These are phyloP conservation scores for Botrytis cinerea DNA, from an alignment of 2,329 filamentous ascomycete species.

Conservation along the genomic window DNA sequence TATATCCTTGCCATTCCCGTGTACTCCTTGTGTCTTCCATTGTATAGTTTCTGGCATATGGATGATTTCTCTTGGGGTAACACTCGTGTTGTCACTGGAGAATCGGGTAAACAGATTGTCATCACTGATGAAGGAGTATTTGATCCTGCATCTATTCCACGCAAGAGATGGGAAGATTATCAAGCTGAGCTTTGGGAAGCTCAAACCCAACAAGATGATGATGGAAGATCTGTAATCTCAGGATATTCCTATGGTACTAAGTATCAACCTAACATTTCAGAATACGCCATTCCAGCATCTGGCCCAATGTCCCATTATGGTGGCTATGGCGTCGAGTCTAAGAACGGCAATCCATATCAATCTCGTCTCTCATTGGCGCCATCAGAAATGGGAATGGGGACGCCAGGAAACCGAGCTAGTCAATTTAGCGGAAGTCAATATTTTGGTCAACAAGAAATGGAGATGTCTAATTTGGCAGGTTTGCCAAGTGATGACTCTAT, in stretches of 20 bases:
- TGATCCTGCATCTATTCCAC: slow-evolving; percentile 86
- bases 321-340: slow-evolving; percentile 33
- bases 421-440: slow-evolving; percentile 49
- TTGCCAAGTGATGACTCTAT: slow-evolving; percentile 88
- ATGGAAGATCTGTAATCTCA: slow-evolving; percentile 84
- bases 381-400: slow-evolving; percentile 55
- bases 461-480: slow-evolving; percentile 70
- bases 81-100: slow-evolving; percentile 93
- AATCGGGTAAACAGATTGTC: slow-evolving; percentile 87
- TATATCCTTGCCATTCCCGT: slow-evolving; percentile 90
- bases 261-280: slow-evolving; percentile 61
- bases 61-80: slow-evolving; percentile 99
- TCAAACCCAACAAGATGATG: slow-evolving; percentile 74
- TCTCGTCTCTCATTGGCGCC: slow-evolving; percentile 80
- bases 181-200: slow-evolving; percentile 96
- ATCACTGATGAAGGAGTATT: slow-evolving; percentile 98
- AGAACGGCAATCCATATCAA: slow-evolving; percentile 43
- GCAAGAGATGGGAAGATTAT: slow-evolving; percentile 99
- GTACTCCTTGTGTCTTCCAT: slow-evolving; percentile 84
- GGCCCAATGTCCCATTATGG: slow-evolving; percentile 49
- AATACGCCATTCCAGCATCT: slow-evolving; percentile 67
- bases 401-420: slow-evolving; percentile 43
- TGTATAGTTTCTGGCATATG: slow-evolving; percentile 99
- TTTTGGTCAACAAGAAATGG: slow-evolving; percentile 64
- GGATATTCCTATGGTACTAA: slow-evolving; percentile 94